Evolutionary conservation across 2,329 filamentous ascomycete species (phyloP), one percentile per base, ranked within the genome.

Genomic region (Sarocladium oryzae): DNA sequence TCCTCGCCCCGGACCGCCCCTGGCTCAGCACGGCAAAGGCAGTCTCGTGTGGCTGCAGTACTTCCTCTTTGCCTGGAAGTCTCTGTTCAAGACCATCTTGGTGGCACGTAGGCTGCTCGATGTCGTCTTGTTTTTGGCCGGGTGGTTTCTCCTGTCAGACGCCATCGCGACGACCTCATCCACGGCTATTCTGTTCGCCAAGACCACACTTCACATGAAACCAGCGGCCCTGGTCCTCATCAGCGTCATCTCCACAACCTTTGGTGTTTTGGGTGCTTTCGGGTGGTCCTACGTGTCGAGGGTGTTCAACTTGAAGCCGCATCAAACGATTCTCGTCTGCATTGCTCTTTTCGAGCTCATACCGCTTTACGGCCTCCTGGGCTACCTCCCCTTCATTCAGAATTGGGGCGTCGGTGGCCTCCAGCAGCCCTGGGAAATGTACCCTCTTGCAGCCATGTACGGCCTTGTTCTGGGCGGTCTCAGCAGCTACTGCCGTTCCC

Each of bases 381-480:
- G 91, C 1, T 96, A 93, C 62, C 76, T 97, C 15, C 89, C 91
- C 0, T 82, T 88, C 6, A 78, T 99, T 43, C 79, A 83, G 59
- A 71, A 75, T 7, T 81, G 86, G 67, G 91, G 89, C 1, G 82
- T 88, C 4, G 71, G 90, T 36, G 93, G 93, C 1, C 76, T 99
- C n/a, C 90, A 96, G 66, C 85, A 93, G 63, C 85, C 88, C 2
- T 96, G 90, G 88, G 93, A 99, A 61, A 96, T 99, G 89, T 97
- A 93, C 60, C 88, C 89, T 0, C 71, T 99, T 1, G 91, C 89
- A 0, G 87, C 88, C 2, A 82, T 97, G 11, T 97, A 96, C 66
- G 93, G 93, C 0, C 82, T 99, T 48, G 91, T 97, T 2, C 81
- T 97, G 26, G 93, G 93, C n/a, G 93, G 93, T 0, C 72, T 99